Base-by-base conservation (phyloP, 2,329 filamentous ascomycete genomes). In the Apiospora sp. region DNA sequence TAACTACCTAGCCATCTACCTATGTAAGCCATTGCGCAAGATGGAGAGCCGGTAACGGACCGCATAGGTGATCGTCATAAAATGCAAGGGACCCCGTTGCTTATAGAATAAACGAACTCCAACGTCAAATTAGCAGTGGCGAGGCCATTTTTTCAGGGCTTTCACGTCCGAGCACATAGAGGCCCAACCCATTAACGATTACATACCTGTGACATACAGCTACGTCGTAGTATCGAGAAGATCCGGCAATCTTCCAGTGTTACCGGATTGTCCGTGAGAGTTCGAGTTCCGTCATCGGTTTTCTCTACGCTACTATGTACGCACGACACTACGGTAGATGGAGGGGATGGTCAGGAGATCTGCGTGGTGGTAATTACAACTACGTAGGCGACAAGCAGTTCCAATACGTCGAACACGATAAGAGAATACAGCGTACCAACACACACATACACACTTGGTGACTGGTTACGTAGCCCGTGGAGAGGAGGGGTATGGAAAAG, bases 1-100 rank as follows among this genome's bases (percentile, higher is more conserved):
- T 22, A 4, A 37, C 30, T 22, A n/a, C 54, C 4, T 41, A 41
- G 37, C 37, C 37, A 41, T 41, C 37, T 37, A 37, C 4, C 34
- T 10, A 37, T 37, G 34, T 64, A 64, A 64, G 34, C 34, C 58
- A 14, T 41, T 4, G 8, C 34, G 10, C 34, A 41, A 41, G 58
- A 64, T 64, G 58, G 58, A n/a, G 58, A 41, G 58, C 58, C 44
- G 67, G 67, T 49, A 34, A 69, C 67, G 67, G 67, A 69, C 67
- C 24, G 27, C 67, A 34, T 14, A 69, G 67, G 13, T 44, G 67
- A 69, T 69, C 67, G 67, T 49, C 67, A 69, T 69, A 69, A 37
- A 37, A 37, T 37, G 22, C 58, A 37, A 64, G 58, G 58, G 58
- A 41, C 58, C 34, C 58, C 58, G 58, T 41, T n/a, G 58, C 41